Conservation (phyloP, 768 basidiomycete genomes). For the Cyclocybe aegerita region DNA sequence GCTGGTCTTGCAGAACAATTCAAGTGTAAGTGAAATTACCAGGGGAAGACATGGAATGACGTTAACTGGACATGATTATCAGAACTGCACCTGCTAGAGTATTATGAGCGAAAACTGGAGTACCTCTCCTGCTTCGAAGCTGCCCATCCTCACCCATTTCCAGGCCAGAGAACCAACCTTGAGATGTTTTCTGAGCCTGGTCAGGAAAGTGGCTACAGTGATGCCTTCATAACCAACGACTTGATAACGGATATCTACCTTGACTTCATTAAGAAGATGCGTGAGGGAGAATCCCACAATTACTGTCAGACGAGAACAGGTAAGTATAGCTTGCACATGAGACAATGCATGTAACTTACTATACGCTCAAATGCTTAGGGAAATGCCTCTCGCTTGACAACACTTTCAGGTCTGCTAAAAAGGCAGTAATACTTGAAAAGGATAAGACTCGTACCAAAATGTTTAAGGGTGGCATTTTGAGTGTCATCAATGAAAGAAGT, state of each 20-base stretch:
- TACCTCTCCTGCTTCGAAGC: background rate
- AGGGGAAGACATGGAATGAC: no score
- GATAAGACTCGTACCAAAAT: background rate
- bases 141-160: background rate
- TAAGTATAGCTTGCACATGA: no score
- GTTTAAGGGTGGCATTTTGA: constrained; percentile 6
- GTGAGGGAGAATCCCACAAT: background rate
- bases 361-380: background rate
- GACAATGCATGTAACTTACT: no score
- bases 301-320: constrained; percentile 3
- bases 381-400: background rate
- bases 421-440: constrained; percentile 1
- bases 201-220: constrained; percentile 1
- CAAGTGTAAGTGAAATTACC: constrained; percentile 7
- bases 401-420: constrained; percentile 4
- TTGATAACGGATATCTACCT: constrained; percentile 3
- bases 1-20: constrained; percentile 5
- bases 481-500: constrained; percentile 3
- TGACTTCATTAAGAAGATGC: background rate
- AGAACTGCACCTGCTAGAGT: constrained; percentile 10
- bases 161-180: background rate
- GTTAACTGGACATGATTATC: no score
- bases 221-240: constrained; percentile 2
- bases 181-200: background rate
- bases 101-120: background rate